Percentiles rank a stretch among this genome's conserved stretches.
phyloP scores from a whole-genome alignment of 2,329 filamentous ascomycete species.

The Microdochium trichocladiopsis region DNA sequence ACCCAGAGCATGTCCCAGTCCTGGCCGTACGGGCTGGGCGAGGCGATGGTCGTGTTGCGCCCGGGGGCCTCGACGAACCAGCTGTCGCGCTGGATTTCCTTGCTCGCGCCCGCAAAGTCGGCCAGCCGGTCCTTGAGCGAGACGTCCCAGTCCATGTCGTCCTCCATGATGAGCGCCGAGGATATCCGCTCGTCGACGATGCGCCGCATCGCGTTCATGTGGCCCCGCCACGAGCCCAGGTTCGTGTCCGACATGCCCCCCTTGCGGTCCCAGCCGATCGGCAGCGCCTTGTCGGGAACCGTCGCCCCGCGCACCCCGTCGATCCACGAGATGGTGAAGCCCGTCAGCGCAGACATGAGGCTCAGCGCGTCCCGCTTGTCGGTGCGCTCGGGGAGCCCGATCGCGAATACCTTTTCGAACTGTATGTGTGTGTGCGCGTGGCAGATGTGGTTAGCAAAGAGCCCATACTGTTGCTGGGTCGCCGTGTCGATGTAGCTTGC shows the following conservation, averaged over 20 bases:
- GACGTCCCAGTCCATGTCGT: slow-evolving; percentile 37
- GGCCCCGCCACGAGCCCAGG: slow-evolving; percentile 29
- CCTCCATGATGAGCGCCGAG: slow-evolving; percentile 33
- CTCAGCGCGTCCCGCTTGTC: slow-evolving; percentile 42
- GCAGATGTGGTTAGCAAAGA: too few species aligned
- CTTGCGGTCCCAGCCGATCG: slow-evolving; percentile 14
- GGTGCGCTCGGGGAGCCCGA: slow-evolving; percentile 36
- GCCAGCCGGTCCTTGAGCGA: slow-evolving; percentile 21
- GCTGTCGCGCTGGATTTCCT: slow-evolving; percentile 6
- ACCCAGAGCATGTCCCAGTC: slow-evolving; percentile 48
- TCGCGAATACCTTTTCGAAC: slow-evolving; percentile 26
- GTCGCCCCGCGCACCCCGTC: slow-evolving; percentile 31
- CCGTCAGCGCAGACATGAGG: slow-evolving; percentile 30
- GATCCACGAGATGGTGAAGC: slow-evolving; percentile 34
- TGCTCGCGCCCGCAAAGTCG: slow-evolving; percentile 16
- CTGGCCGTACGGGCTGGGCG: slow-evolving; percentile 33
- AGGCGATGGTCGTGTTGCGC: slow-evolving; percentile 5
- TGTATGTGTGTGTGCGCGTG: too few species aligned
- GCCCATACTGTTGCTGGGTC: too few species aligned
- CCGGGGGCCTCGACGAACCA: slow-evolving; percentile 3
- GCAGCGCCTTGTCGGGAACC: slow-evolving; percentile 30
- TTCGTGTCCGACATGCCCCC: slow-evolving; percentile 16
- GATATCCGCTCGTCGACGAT: slow-evolving; percentile 24
- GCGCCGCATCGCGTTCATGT: slow-evolving; percentile 25
- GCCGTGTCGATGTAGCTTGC: too few species aligned